Evolutionary conservation across 106 monocot genomes (phyloP).

Genomic region (Platanthera zijinensis): DNA sequence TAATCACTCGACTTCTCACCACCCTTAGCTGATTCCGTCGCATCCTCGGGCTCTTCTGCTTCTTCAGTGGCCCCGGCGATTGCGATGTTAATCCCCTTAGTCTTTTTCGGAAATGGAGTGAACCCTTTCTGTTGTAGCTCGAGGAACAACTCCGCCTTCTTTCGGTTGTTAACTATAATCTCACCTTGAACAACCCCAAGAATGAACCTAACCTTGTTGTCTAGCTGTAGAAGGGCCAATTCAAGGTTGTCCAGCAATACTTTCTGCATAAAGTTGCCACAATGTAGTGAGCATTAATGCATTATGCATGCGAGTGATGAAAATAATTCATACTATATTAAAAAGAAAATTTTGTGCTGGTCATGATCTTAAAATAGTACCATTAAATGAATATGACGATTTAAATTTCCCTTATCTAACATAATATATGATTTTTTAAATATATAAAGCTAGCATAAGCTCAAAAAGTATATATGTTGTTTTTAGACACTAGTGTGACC

Average conservation of each 20-base stretch:
- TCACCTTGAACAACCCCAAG: constrained; percentile 60
- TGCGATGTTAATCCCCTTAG: constrained; percentile 35
- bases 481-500: too few relatives aligned
- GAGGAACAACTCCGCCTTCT: constrained; percentile 53
- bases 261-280: constrained; percentile 36
- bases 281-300: too few relatives aligned
- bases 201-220: constrained; percentile 85
- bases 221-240: constrained; percentile 62
- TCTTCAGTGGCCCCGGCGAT: constrained; percentile 34
- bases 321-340: too few relatives aligned
- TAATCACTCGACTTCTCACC: constrained; percentile 45
- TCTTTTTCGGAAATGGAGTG: constrained; percentile 75
- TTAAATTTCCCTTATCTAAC: too few relatives aligned
- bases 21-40: constrained; percentile 16
- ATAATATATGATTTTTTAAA: not conserved
- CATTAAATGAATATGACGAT: too few relatives aligned
- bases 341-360: too few relatives aligned
- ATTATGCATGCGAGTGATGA: too few relatives aligned
- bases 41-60: constrained; percentile 36
- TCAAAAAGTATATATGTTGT: too few relatives aligned
- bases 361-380: too few relatives aligned
- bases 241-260: constrained; percentile 53
- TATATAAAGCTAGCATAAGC: not conserved
- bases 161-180: constrained; percentile 64
- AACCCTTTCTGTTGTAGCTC: constrained; percentile 78